Evolutionary conservation across 2,329 filamentous ascomycete species (phyloP).

Genomic region (Penicillium sp.): DNA sequence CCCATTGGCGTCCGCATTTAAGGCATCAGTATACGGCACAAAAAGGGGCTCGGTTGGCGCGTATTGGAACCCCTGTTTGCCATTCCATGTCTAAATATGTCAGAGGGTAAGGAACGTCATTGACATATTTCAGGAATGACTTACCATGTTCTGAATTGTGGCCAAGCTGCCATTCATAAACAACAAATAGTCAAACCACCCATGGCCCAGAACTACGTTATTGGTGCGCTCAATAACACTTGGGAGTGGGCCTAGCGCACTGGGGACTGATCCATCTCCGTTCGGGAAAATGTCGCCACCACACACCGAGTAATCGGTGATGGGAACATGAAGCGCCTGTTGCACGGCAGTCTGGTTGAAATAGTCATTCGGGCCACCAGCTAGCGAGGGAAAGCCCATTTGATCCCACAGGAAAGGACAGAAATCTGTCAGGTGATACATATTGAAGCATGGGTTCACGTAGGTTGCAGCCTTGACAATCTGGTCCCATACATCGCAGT

Average conservation of each 20-base stretch:
- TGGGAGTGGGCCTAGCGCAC: conserved; percentile 52
- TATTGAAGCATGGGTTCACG: conserved; percentile 76
- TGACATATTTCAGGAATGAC: not conserved
- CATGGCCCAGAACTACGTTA: conserved; percentile 73
- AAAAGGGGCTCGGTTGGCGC: conserved; percentile 65
- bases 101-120: too few relatives aligned
- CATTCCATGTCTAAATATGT: conserved; percentile 61
- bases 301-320: conserved; percentile 44
- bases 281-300: conserved; percentile 43
- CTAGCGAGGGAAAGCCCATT: conserved; percentile 68
- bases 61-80: conserved; percentile 67
- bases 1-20: conserved; percentile 36
- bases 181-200: conserved; percentile 68
- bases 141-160: conserved; percentile 71
- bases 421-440: conserved; percentile 70
- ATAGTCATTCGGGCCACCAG: conserved; percentile 63
- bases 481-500: conserved; percentile 60
- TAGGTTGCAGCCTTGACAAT: conserved; percentile 55
- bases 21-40: conserved; percentile 61
- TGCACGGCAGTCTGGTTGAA: conserved; percentile 72
- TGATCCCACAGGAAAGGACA: conserved; percentile 70
- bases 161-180: conserved; percentile 69
- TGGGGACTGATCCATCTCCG: conserved; percentile 51
- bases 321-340: conserved; percentile 61
- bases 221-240: conserved; percentile 71